Base-by-base conservation (phyloP, 108 stramenopile species). In the Fragilariopsis cylindrus region DNA sequence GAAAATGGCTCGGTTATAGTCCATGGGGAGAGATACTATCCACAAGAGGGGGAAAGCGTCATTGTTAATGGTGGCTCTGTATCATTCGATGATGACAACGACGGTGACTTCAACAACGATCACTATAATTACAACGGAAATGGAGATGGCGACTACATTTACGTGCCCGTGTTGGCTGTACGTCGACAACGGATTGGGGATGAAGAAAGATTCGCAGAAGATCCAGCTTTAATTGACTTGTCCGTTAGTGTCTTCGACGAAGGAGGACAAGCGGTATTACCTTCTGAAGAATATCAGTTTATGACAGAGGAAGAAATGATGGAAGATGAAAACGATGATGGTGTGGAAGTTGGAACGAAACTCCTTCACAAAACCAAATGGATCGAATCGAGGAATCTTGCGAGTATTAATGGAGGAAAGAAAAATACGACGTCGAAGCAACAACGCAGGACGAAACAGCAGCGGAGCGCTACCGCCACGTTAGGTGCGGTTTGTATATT, bases 191-290 rank as follows among this genome's bases (percentile, higher is more conserved):
- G 94, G 47, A 63, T 83, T 4, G 90, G 90, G 45, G 89, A 92
- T 44, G 91, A 95, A 72, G 94, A 95, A 65, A 65, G 91, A 30
- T 95, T 79, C 70, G 82, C 85, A 18, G 94, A 95, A 84, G 94
- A 95, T 82, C 81, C 94, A 6, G 88, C 84, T 41, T 70, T 92
- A 65, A 81, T 95, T 5, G 94, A 95, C 71, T 55, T 92, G 39
- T 75, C 84, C 39, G 70, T 91, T 0, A 69, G 82, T 3, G 77
- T 86, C 64, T 57, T 77, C 7, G 84, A 92, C 53, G 71, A 65
- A 18, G 53, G 68, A 49, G 88, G 90, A 54, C 55, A 64, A 13
- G 74, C 81, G 21, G 77, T 88, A 1, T 39, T 74, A 39, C 81
- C 80, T 44, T 75, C 81, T 21, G 78, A 88, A 19, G 72, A 79